These are phyloP conservation scores for Talaromyces stipitatus DNA, from an alignment of 495 filamentous ascomycete species.

Conservation along the genomic window DNA sequence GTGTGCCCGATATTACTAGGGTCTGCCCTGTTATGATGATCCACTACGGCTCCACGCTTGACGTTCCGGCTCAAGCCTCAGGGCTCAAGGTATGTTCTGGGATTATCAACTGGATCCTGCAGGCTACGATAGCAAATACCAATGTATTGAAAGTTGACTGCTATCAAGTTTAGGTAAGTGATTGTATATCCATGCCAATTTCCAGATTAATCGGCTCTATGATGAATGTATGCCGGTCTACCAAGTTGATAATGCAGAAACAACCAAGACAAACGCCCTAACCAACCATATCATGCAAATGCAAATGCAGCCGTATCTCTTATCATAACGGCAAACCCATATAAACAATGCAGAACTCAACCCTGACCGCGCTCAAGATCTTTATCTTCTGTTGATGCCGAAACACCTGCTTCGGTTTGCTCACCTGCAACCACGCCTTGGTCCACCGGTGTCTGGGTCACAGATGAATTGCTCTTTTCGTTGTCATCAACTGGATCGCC, in stretches of 20 bases:
- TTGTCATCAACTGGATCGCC: background rate
- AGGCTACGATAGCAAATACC: background rate
- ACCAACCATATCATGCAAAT: background rate
- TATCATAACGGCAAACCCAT: background rate
- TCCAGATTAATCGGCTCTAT: background rate
- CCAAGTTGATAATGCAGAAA: background rate
- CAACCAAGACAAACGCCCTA: background rate
- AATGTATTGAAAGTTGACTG: background rate
- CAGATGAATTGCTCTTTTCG: background rate
- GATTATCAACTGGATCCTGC: background rate
- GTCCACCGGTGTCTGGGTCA: background rate
- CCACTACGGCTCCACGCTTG: background rate
- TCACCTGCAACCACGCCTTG: background rate
- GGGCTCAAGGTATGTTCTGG: background rate
- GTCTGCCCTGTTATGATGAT: background rate
- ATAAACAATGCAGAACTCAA: background rate
- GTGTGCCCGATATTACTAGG: background rate
- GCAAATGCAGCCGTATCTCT: background rate
- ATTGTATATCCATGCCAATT: background rate
- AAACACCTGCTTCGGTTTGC: background rate
- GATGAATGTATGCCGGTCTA: background rate
- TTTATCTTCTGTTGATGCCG: background rate
- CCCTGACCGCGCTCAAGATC: background rate
- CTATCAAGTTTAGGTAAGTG: too few relatives aligned
- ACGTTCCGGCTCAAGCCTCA: background rate